phyloP scores from a whole-genome alignment of 805 yeast genomes.

The Barnettozyma sucrosica region DNA sequence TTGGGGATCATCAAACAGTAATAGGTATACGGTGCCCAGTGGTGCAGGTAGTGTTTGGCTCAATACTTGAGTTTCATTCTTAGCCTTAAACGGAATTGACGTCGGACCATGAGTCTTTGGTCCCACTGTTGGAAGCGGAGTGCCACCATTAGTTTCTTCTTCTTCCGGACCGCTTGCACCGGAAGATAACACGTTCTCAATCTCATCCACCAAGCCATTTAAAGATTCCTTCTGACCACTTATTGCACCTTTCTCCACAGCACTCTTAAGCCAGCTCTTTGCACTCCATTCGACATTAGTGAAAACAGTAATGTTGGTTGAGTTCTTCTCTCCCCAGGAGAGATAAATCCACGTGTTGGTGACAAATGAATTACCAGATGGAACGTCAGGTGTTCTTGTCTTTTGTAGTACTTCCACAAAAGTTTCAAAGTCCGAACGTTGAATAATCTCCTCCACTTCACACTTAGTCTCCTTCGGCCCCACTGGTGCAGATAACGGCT shows the following conservation, averaged over 20 bases:
- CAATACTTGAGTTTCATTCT: conserved; percentile 45
- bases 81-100: conserved; percentile 32
- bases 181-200: not conserved
- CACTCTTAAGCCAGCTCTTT: conserved; percentile 71
- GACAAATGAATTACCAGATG: conserved; percentile 64
- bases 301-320: conserved; percentile 46
- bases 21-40: conserved; percentile 51
- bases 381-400: conserved; percentile 77
- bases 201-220: conserved; percentile 39
- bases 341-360: conserved; percentile 53
- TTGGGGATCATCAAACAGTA: conserved; percentile 56
- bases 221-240: conserved; percentile 66
- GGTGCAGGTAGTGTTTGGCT: conserved; percentile 55
- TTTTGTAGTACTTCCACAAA: conserved; percentile 46
- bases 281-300: conserved; percentile 66
- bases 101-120: conserved; percentile 43
- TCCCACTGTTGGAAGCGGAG: conserved; percentile 28
- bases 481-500: conserved; percentile 61
- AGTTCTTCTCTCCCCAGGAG: conserved; percentile 57
- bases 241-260: conserved; percentile 68
- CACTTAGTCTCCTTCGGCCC: conserved; percentile 77
- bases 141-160: not conserved
- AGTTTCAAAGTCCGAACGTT: conserved; percentile 43
- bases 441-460: conserved; percentile 53
- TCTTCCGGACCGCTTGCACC: conserved; percentile 13